phyloP scores from a whole-genome alignment of 2,329 filamentous ascomycete species.

The Cladosporium cucumerinum region DNA sequence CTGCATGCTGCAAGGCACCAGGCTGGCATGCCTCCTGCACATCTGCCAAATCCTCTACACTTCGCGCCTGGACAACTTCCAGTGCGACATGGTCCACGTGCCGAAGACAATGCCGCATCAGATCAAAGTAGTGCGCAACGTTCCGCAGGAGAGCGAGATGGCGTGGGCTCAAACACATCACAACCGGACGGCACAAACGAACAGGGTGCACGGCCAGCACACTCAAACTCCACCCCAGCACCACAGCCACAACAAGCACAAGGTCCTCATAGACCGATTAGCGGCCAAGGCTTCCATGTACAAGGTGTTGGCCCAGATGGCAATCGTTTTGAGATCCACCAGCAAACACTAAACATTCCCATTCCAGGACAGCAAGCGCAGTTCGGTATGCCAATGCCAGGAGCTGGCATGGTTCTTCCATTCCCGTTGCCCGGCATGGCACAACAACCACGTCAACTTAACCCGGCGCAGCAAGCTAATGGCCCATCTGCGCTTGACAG shows the following conservation, averaged over 20 bases:
- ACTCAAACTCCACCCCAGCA: not conserved
- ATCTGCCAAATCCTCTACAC: not conserved
- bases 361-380: conserved; percentile 12
- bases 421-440: conserved; percentile 17
- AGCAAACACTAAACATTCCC: conserved; percentile 25
- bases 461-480: not conserved
- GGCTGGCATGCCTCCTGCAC: not conserved
- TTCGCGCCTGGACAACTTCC: not conserved
- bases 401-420: conserved; percentile 11
- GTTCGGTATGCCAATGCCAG: conserved; percentile 2
- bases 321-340: conserved; percentile 31
- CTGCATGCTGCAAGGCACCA: conserved; percentile 6
- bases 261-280: conserved; percentile 17
- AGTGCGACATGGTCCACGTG: not conserved
- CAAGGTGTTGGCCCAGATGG: conserved; percentile 30
- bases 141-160: not conserved
- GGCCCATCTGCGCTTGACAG: conserved; percentile 30
- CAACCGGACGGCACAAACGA: not conserved
- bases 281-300: conserved; percentile 29
- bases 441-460: conserved; percentile 1
- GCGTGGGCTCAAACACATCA: not conserved
- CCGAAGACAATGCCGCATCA: not conserved
- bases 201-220: not conserved
- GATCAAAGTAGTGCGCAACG: not conserved
- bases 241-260: conserved; percentile 9